Conservation (phyloP, 441 rosid genomes). For the Corymbia citriodora region DNA sequence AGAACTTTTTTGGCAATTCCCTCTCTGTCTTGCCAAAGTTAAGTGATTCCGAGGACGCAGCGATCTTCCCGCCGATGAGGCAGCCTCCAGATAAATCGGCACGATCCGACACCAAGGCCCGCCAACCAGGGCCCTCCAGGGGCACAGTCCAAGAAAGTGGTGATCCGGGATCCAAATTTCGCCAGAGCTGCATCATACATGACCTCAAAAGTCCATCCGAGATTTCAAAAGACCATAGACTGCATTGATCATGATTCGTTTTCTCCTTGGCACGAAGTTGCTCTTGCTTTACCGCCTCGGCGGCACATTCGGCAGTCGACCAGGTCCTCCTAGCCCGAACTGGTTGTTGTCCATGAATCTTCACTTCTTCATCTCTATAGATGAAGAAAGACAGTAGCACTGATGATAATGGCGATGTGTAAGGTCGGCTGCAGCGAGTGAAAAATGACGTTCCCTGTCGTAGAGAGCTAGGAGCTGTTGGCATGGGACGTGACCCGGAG, state of each 20-base stretch:
- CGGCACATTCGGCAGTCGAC: rapidly evolving
- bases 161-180: not conserved
- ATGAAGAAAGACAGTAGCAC: too few species aligned
- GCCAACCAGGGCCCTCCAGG: not conserved
- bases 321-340: not conserved
- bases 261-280: not conserved
- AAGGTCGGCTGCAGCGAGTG: not conserved
- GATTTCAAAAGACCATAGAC: not conserved
- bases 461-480: not conserved
- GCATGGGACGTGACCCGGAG: too few species aligned
- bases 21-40: not conserved
- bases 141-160: not conserved
- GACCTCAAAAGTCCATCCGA: not conserved
- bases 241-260: not conserved
- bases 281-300: not conserved
- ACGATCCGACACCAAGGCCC: not conserved
- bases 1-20: too few species aligned
- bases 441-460: not conserved
- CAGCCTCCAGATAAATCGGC: not conserved
- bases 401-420: not conserved
- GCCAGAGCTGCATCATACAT: not conserved
- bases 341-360: too few species aligned
- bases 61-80: not conserved
- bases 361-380: too few species aligned
- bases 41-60: not conserved